Evolutionary conservation across 2,329 filamentous ascomycete species (phyloP).

Genomic region (Cryphonectria parasitica): DNA sequence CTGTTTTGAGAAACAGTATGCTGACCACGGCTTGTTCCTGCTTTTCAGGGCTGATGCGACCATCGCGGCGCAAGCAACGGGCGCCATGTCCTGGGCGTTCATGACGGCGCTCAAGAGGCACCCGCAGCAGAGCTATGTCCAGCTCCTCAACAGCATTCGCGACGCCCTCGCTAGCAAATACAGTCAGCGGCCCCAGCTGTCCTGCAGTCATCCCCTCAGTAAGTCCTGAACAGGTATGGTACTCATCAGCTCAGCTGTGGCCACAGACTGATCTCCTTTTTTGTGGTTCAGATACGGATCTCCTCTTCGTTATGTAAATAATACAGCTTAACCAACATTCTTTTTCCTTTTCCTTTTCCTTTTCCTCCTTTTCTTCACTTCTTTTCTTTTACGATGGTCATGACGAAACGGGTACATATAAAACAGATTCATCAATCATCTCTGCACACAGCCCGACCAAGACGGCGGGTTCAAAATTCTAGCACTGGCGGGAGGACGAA

Average conservation of each 20-base stretch:
- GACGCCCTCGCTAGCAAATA: conserved; percentile 90
- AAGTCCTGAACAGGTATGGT: conserved; percentile 44
- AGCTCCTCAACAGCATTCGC: conserved; percentile 93
- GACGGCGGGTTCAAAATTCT: background rate
- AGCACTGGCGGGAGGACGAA: background rate
- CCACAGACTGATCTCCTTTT: conserved; percentile 5
- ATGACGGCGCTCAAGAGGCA: conserved; percentile 93
- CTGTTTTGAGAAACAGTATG: background rate
- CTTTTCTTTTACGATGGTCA: conserved; percentile 11
- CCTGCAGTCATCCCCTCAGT: conserved; percentile 96
- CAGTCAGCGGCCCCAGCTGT: conserved; percentile 92
- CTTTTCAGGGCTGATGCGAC: conserved; percentile 80
- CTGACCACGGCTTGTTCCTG: conserved; percentile 6
- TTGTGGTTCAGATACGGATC: conserved; percentile 57
- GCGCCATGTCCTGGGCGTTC: conserved; percentile 98
- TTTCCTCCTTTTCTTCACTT: background rate
- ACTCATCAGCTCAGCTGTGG: background rate
- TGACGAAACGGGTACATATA: conserved; percentile 12
- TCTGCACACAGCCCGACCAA: background rate
- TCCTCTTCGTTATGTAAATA: conserved; percentile 64
- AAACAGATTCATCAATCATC: conserved; percentile 4
- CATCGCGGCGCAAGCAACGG: conserved; percentile 87
- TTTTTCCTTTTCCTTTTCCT: background rate
- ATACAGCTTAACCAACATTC: background rate
- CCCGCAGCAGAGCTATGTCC: conserved; percentile 96